Evolutionary conservation across 2,329 filamentous ascomycete genomes (phyloP), one percentile per base, ranked within the genome.

Genomic region (Macrophomina pseudophaseolina): DNA sequence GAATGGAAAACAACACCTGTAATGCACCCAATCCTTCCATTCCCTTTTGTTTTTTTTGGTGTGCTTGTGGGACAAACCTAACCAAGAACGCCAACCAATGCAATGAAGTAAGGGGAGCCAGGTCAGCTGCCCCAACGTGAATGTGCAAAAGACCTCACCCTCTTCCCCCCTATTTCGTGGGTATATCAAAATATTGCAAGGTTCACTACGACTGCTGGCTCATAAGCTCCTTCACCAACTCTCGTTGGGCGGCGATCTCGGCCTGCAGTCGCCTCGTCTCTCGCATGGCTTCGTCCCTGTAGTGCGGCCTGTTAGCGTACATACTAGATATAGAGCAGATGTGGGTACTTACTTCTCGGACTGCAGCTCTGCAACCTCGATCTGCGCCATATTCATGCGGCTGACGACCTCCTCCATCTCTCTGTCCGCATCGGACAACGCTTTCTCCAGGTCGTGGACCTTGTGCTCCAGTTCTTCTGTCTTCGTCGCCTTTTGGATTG

Each of bases 341-440:
- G 18, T 40, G 18, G 54, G 52, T 60, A 71, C 76, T 70, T 72
- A 82, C 78, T 88, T 85, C 78, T 91, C 87, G 71, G 88, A 87
- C 78, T 94, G 91, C 67, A 96, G 83, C 74, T 92, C 87, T 74
- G 91, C 87, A 66, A 95, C 92, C 79, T 94, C 91, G 72, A 94
- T 91, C 80, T 95, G 92, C 9, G 91, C 91, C 71, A 84, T 83
- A 79, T 92, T 94, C 89, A 96, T 94, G 69, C 90, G 86, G 68
- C 89, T 84, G 7, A 96, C 91, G 7, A 95, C 92, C 77, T 92
- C 89, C 74, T 92, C 88, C 91, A 95, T 94, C 80, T 94, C 91
- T 59, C 82, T 82, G 73, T 95, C 92, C 16, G 92, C 91, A 70
- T 92, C 87, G 5, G 85, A 80, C 12, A 96, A 83, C 16, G 94